These are phyloP conservation scores for Zygosaccharomyces pseudobailii DNA, from an alignment of 1,139 yeast species.

Conservation along the genomic window DNA sequence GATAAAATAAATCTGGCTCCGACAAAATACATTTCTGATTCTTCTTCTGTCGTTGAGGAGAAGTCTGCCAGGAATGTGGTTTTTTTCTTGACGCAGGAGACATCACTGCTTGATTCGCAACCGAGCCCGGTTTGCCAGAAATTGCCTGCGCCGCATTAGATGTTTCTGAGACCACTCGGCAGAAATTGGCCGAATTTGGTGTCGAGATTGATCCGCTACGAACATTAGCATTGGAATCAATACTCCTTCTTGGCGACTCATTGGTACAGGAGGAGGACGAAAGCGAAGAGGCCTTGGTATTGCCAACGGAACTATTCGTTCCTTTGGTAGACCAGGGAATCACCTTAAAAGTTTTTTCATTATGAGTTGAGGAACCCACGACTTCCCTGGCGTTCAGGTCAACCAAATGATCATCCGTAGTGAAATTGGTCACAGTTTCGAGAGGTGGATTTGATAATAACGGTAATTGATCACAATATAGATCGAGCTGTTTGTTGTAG, in stretches of 20 bases:
- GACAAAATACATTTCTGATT: conserved; percentile 17
- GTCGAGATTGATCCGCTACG: conserved; percentile 10
- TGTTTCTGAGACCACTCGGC: conserved; percentile 8
- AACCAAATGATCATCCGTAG: conserved; percentile 26
- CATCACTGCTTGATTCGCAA: not conserved
- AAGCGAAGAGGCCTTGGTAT: conserved; percentile 9
- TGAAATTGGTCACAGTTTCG: conserved; percentile 33
- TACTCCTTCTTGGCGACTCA: conserved; percentile 5
- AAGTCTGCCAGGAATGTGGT: not conserved
- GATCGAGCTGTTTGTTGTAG: conserved; percentile 54
- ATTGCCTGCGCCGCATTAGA: conserved; percentile 3
- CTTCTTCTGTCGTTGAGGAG: conserved; percentile 4
- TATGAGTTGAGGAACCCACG: conserved; percentile 10
- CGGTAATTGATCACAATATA: conserved; percentile 56
- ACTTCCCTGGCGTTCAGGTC: conserved; percentile 22
- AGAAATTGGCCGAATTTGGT: conserved; percentile 4
- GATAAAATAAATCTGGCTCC: conserved; percentile 45
- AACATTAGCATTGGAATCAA: not conserved
- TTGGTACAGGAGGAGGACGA: conserved; percentile 11
- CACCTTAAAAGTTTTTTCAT: conserved; percentile 11
- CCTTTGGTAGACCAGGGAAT: conserved; percentile 6
- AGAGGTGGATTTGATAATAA: conserved; percentile 38
- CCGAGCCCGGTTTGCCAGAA: not conserved
- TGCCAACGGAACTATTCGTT: conserved; percentile 2
- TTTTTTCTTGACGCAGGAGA: not conserved